These are phyloP conservation scores for Prosopis cineraria DNA, from an alignment of 306 rosid genomes.

Conservation along the genomic window DNA sequence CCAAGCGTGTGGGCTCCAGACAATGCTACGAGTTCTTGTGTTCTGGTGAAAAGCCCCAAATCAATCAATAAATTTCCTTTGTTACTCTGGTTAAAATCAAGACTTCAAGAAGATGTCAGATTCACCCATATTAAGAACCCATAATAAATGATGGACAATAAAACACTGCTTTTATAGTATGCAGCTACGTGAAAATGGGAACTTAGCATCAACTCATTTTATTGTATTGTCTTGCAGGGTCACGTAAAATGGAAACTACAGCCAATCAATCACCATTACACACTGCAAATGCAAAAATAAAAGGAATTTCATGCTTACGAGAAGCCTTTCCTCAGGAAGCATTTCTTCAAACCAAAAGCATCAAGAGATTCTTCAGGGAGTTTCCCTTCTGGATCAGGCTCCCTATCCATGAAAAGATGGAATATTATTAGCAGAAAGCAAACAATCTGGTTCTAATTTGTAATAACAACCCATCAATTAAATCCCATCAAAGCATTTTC, in stretches of 20 bases:
- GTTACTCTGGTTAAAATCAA: slow-evolving; percentile 24
- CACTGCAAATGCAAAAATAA: slow-evolving; percentile 32
- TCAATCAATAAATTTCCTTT: slow-evolving; percentile 14
- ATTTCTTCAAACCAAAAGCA: slow-evolving; percentile 77
- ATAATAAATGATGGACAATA: slow-evolving; percentile 5
- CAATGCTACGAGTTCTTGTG: slow-evolving; percentile 87
- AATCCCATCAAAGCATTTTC: neutral
- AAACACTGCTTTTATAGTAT: slow-evolving; percentile 19
- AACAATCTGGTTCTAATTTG: neutral
- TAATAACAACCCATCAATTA: slow-evolving; percentile 18
- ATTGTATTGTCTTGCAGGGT: neutral
- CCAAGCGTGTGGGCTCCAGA: slow-evolving; percentile 98
- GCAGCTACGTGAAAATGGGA: slow-evolving; percentile 11
- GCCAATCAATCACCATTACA: slow-evolving; percentile 14
- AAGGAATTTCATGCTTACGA: slow-evolving; percentile 62
- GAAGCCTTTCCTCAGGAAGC: slow-evolving; percentile 81
- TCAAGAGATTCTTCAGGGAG: slow-evolving; percentile 85
- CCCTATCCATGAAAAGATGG: slow-evolving; percentile 50
- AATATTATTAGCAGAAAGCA: slow-evolving; percentile 27
- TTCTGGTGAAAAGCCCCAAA: slow-evolving; percentile 53
- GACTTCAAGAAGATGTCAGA: slow-evolving; percentile 16
- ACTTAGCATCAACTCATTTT: slow-evolving; percentile 6
- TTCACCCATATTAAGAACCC: slow-evolving; percentile 4
- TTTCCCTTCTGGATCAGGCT: slow-evolving; percentile 84
- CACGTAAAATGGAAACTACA: slow-evolving; percentile 11